Evolutionary conservation across 495 filamentous ascomycete genomes (phyloP).

Genomic region (Lasiosphaeriaceae sp.): DNA sequence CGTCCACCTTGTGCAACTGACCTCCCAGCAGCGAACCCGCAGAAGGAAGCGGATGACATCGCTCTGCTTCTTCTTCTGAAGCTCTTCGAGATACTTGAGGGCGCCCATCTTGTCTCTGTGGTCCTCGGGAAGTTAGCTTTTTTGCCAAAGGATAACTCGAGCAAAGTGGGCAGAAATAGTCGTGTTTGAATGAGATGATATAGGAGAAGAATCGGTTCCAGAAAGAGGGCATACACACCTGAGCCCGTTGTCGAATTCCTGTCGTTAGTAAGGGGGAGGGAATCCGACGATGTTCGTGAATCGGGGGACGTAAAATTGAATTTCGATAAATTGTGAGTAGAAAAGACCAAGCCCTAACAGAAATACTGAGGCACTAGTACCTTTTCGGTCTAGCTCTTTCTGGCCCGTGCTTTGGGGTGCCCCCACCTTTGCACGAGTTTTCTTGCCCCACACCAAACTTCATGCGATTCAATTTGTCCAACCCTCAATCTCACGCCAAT

Average conservation of each 20-base stretch:
- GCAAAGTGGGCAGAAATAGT: neutral
- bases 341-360: constrained; percentile 30
- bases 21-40: constrained; percentile 99
- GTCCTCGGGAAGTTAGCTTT: neutral
- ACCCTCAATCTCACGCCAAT: too few species aligned
- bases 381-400: constrained; percentile 1
- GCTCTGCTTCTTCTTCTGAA: constrained; percentile 99
- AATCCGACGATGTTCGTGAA: constrained; percentile 21
- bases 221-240: constrained; percentile 16
- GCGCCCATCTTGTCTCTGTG: constrained; percentile 70
- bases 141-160: neutral
- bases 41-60: constrained; percentile 99
- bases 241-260: constrained; percentile 24
- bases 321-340: constrained; percentile 22
- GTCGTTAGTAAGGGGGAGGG: constrained; percentile 28
- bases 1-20: constrained; percentile 59
- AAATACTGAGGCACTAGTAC: constrained; percentile 10
- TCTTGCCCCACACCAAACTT: neutral
- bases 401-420: neutral
- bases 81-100: constrained; percentile 99
- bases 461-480: too few species aligned
- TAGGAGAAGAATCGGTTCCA: neutral
- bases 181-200: neutral
- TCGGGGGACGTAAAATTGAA: constrained; percentile 19
- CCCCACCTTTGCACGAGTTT: neutral